Conservation (phyloP, 202 grass and related monocot genomes). For the Digitaria exilis region DNA sequence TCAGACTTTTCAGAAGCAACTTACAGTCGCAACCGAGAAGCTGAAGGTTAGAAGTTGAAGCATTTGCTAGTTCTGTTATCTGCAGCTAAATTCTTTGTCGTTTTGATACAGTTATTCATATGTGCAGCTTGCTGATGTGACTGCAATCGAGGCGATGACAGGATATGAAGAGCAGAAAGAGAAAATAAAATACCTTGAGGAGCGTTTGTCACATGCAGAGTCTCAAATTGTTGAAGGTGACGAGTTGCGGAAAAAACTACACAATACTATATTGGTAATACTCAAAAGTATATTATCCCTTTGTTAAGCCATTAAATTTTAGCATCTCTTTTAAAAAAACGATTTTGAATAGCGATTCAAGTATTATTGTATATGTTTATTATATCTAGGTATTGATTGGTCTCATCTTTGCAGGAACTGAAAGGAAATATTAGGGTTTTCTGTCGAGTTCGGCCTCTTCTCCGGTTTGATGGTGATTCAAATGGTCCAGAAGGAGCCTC, state of each 20-base stretch:
- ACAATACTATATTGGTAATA: constrained; percentile 93
- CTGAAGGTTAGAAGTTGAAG: constrained; percentile 58
- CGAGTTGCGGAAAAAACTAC: constrained; percentile 78
- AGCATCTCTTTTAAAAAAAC: neutral
- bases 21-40: constrained; percentile 68
- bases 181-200: constrained; percentile 67
- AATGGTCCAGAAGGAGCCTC: constrained; percentile 44
- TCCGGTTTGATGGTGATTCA: constrained; percentile 48
- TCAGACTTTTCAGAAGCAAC: constrained; percentile 56
- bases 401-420: constrained; percentile 63
- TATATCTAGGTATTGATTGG: neutral
- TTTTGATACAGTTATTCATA: constrained; percentile 25
- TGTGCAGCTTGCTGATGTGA: constrained; percentile 80
- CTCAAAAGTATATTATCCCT: neutral
- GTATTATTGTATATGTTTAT: neutral
- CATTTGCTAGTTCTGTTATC: neutral
- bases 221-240: constrained; percentile 88
- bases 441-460: constrained; percentile 83
- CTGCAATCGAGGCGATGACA: constrained; percentile 63
- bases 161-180: constrained; percentile 69
- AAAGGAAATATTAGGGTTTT: constrained; percentile 99
- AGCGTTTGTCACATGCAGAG: constrained; percentile 73
- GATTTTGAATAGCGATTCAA: neutral
- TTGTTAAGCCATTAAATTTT: neutral
- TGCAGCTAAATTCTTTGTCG: neutral